phyloP scores from a whole-genome alignment of 176 grass and related monocot genomes.

The Melocanna baccifera region DNA sequence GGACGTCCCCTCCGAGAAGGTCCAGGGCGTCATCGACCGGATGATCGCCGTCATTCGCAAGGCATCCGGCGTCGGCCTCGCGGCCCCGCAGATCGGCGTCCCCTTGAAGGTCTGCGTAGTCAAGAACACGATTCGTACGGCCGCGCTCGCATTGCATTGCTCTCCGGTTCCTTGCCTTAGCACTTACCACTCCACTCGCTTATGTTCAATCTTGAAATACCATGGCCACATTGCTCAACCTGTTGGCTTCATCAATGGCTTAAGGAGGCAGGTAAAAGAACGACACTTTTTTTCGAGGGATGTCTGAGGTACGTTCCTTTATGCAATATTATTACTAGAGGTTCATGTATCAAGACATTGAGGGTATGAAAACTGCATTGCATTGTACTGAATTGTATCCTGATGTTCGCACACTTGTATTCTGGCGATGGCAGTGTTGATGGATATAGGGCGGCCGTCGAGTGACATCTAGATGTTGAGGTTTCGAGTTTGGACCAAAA shows the following conservation, averaged over 20 bases:
- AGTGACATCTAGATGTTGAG: constrained; percentile 83
- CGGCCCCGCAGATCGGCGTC: constrained; percentile 83
- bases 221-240: not conserved
- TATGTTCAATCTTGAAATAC: not conserved
- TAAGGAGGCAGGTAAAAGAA: constrained; percentile 67
- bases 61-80: constrained; percentile 83
- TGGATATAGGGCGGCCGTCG: constrained; percentile 74
- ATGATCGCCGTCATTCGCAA: constrained; percentile 85
- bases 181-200: not conserved
- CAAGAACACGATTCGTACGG: not conserved
- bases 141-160: not conserved
- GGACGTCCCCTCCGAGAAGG: constrained; percentile 66
- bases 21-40: constrained; percentile 76
- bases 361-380: not conserved
- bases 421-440: constrained; percentile 55
- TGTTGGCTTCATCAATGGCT: constrained; percentile 21
- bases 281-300: constrained; percentile 80
- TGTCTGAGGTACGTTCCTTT: constrained; percentile 70
- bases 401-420: constrained; percentile 22
- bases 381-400: not conserved
- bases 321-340: not conserved
- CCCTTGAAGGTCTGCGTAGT: constrained; percentile 22
- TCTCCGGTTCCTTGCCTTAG: not conserved
- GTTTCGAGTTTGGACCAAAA: constrained; percentile 74
- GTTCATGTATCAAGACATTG: not conserved